Conservation (phyloP, 2,329 filamentous ascomycete species). For the Zasmidium angulare region DNA sequence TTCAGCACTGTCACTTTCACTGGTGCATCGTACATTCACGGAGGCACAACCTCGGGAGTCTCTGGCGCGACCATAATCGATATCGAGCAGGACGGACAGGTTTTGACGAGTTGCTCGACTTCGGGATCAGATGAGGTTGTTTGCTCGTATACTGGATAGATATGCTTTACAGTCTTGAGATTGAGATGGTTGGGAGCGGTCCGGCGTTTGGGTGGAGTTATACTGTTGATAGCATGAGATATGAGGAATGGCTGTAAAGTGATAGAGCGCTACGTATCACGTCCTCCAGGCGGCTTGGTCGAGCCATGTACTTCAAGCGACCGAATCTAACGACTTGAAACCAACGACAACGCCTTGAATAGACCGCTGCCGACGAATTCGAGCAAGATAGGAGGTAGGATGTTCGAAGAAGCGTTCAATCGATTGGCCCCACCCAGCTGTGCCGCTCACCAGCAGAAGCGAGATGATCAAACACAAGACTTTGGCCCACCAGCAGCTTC, state of each 20-base stretch:
- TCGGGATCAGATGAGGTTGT: not conserved
- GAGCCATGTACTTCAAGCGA: too few relatives aligned
- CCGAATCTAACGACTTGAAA: too few relatives aligned
- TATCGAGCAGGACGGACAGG: constrained; percentile 42
- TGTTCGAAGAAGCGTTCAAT: too few relatives aligned
- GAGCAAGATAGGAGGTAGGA: too few relatives aligned
- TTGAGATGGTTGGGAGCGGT: too few relatives aligned
- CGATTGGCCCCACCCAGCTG: not conserved
- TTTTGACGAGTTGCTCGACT: constrained; percentile 13
- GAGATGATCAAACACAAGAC: not conserved
- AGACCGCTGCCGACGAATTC: not conserved
- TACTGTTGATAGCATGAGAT: not conserved
- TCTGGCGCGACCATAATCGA: constrained; percentile 46
- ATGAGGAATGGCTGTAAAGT: not conserved
- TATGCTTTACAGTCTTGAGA: not conserved
- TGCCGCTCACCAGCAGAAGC: not conserved
- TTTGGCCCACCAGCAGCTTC: not conserved
- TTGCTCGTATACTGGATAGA: constrained; percentile 3
- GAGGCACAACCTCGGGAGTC: constrained; percentile 31
- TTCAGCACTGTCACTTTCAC: constrained; percentile 52
- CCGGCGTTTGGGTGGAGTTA: too few relatives aligned
- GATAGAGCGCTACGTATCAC: not conserved
- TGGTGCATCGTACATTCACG: constrained; percentile 24
- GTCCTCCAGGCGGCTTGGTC: too few relatives aligned
- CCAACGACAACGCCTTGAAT: too few relatives aligned